These are phyloP conservation scores for Metschnikowia hibisci DNA, from an alignment of 805 yeast genomes.

Conservation along the genomic window DNA sequence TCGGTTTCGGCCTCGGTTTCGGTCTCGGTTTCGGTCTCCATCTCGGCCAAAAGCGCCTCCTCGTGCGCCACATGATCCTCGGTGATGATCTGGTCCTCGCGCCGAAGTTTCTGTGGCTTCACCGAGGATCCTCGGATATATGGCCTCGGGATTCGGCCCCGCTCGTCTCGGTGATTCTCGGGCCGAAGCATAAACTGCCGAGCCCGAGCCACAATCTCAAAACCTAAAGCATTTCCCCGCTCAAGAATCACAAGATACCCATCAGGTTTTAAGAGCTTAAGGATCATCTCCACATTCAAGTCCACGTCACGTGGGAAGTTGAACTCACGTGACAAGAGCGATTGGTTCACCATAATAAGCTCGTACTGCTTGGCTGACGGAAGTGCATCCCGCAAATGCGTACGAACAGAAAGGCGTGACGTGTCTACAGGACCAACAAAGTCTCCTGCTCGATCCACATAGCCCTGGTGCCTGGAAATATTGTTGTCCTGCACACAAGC, in stretches of 20 bases:
- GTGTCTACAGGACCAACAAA: conserved; percentile 51
- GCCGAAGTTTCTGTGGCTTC: conserved; percentile 37
- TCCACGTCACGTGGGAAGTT: conserved; percentile 75
- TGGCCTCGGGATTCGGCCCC: conserved; percentile 67
- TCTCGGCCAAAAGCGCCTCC: conserved; percentile 25
- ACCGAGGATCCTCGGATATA: conserved; percentile 50
- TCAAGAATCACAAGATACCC: conserved; percentile 81
- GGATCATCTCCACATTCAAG: conserved; percentile 52
- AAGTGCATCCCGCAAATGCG: conserved; percentile 51
- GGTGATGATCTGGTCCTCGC: conserved; percentile 34
- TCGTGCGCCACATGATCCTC: conserved; percentile 35
- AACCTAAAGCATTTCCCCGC: conserved; percentile 86
- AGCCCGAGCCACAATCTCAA: conserved; percentile 85
- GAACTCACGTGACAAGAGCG: conserved; percentile 56
- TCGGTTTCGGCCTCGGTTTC: conserved; percentile 8
- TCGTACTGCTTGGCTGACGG: conserved; percentile 63
- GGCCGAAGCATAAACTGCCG: conserved; percentile 90
- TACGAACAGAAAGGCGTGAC: conserved; percentile 48
- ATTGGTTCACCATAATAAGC: conserved; percentile 78
- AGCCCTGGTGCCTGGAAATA: conserved; percentile 10
- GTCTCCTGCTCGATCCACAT: conserved; percentile 15
- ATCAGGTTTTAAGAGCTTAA: conserved; percentile 63
- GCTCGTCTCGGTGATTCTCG: conserved; percentile 52
- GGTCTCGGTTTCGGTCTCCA: conserved; percentile 21
- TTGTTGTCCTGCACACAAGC: conserved; percentile 4